phyloP scores from a whole-genome alignment of 495 filamentous ascomycete genomes.

The Astrothelium subdiscretum region DNA sequence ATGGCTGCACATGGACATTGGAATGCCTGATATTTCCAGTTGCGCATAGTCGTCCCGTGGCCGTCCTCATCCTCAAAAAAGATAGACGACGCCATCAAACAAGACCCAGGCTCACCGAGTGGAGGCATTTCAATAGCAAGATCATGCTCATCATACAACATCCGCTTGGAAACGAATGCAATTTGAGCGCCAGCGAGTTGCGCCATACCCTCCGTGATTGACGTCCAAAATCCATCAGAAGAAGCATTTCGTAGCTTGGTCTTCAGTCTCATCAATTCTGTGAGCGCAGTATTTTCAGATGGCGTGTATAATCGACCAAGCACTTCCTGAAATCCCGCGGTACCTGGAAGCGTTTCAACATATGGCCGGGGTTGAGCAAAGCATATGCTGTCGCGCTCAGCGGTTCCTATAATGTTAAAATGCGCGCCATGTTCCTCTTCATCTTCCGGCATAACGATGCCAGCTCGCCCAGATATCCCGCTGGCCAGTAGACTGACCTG shows the following conservation, averaged over 20 bases:
- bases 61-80: slow-evolving; percentile 57
- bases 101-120: slow-evolving; percentile 46
- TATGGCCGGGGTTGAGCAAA: slow-evolving; percentile 17
- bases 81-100: slow-evolving; percentile 54
- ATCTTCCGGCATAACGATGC: neutral
- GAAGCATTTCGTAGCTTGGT: slow-evolving; percentile 40
- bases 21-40: slow-evolving; percentile 51
- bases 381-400: slow-evolving; percentile 10
- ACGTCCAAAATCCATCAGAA: slow-evolving; percentile 54
- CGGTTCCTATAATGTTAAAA: neutral
- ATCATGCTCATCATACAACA: slow-evolving; percentile 48
- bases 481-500: neutral
- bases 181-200: slow-evolving; percentile 55
- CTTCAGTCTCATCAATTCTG: slow-evolving; percentile 53
- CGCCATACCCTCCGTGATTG: slow-evolving; percentile 55
- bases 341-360: slow-evolving; percentile 33
- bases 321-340: slow-evolving; percentile 38
- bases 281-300: slow-evolving; percentile 49
- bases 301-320: slow-evolving; percentile 37
- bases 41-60: slow-evolving; percentile 40
- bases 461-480: neutral
- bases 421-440: neutral
- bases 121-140: slow-evolving; percentile 46
- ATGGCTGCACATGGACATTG: slow-evolving; percentile 56
- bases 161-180: slow-evolving; percentile 57